Evolutionary conservation across 345 rosid genomes (phyloP).

Genomic region (Aquilaria malaccensis): DNA sequence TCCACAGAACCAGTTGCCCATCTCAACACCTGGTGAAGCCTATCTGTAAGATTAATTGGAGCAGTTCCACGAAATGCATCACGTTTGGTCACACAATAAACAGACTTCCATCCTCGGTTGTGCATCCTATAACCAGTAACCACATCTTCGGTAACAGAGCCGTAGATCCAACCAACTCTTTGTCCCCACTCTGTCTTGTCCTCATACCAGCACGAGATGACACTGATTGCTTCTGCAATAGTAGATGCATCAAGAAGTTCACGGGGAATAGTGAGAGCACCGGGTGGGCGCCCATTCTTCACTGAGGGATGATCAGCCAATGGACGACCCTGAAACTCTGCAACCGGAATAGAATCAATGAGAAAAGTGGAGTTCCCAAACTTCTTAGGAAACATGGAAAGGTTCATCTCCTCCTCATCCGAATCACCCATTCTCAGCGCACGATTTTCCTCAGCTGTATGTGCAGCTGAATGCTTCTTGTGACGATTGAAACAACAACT

Average conservation of each 20-base stretch:
- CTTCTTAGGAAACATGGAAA: slow-evolving; percentile 62
- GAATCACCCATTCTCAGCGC: slow-evolving; percentile 86
- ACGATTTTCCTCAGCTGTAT: slow-evolving; percentile 41
- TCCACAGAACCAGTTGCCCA: slow-evolving; percentile 99
- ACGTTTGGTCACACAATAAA: slow-evolving; percentile 93
- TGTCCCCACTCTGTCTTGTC: slow-evolving; percentile 99
- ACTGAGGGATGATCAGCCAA: slow-evolving; percentile 94
- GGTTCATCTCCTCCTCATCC: slow-evolving; percentile 80
- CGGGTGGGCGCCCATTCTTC: slow-evolving; percentile 90
- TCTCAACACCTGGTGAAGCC: slow-evolving; percentile 96
- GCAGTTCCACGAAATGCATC: slow-evolving; percentile 98
- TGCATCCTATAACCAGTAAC: slow-evolving; percentile 99
- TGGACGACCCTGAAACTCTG: slow-evolving; percentile 98
- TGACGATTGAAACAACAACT: slow-evolving; percentile 58
- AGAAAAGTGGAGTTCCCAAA: slow-evolving; percentile 87
- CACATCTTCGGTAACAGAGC: slow-evolving; percentile 98
- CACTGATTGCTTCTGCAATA: slow-evolving; percentile 96
- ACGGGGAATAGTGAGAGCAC: slow-evolving; percentile 86
- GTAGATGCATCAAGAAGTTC: slow-evolving; percentile 93
- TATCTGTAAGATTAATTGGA: slow-evolving; percentile 90
- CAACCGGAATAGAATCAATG: slow-evolving; percentile 81
- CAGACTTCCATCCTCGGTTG: slow-evolving; percentile 97
- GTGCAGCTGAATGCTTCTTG: slow-evolving; percentile 32
- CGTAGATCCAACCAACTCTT: slow-evolving; percentile 97
- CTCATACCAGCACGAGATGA: slow-evolving; percentile 98